These are phyloP conservation scores for Brassica balearica DNA, from an alignment of 441 rosid species.

Conservation along the genomic window DNA sequence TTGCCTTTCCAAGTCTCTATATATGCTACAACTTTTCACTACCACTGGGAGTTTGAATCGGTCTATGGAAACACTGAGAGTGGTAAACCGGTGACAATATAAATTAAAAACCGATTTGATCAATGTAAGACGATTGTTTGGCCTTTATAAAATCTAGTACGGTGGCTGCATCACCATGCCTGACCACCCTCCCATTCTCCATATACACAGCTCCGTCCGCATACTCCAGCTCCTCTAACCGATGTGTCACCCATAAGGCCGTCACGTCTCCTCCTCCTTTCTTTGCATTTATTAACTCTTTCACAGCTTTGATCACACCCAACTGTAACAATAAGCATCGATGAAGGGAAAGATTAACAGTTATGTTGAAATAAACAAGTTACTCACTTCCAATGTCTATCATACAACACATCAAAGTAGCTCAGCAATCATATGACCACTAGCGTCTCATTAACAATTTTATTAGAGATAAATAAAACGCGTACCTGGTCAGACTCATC, in stretches of 20 bases:
- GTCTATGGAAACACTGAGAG: background rate
- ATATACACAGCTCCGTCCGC: constrained; percentile 92
- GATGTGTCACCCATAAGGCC: constrained; percentile 93
- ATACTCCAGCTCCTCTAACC: constrained; percentile 84
- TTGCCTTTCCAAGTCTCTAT: constrained; percentile 10
- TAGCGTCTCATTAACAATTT: background rate
- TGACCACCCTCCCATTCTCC: constrained; percentile 80
- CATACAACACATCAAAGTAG: constrained; percentile 15
- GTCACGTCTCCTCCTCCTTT: constrained; percentile 72
- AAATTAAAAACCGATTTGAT: constrained; percentile 53
- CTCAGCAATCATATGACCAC: constrained; percentile 18
- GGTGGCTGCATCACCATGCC: constrained; percentile 65
- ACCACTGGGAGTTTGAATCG: background rate
- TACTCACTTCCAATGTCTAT: constrained; percentile 19
- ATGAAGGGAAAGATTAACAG: background rate
- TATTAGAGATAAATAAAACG: background rate
- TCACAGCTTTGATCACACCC: constrained; percentile 90
- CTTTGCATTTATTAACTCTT: constrained; percentile 52
- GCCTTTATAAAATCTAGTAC: constrained; percentile 61
- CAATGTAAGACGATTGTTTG: constrained; percentile 63
- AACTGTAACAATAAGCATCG: constrained; percentile 45
- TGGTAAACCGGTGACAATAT: background rate
- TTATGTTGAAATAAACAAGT: background rate
- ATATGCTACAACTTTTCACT: constrained; percentile 12
- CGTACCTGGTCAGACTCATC: constrained; percentile 88